phyloP scores from a whole-genome alignment of 2,329 filamentous ascomycete species.

The Dendryphion nanum region DNA sequence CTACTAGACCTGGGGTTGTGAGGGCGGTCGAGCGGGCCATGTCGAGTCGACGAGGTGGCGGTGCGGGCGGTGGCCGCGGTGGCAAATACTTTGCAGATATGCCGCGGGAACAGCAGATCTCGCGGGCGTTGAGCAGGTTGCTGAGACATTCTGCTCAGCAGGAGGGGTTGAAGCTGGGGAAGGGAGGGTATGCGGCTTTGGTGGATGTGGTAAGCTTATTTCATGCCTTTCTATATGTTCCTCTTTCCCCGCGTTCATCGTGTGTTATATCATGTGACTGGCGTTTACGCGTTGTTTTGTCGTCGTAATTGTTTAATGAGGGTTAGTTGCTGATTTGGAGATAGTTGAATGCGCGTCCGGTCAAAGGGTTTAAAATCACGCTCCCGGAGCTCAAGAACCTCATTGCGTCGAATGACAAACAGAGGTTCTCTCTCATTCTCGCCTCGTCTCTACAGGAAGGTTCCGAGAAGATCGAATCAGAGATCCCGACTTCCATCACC shows the following conservation, averaged over 20 bases:
- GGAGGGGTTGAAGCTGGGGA: constrained; percentile 58
- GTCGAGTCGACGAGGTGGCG: constrained; percentile 22
- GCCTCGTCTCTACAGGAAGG: constrained; percentile 24
- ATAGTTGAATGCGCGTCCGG: constrained; percentile 55
- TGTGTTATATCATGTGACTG: not conserved
- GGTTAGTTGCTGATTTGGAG: no score
- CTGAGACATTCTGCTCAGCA: constrained; percentile 61
- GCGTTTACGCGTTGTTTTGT: not conserved
- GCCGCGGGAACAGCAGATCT: constrained; percentile 46
- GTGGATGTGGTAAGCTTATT: constrained; percentile 53
- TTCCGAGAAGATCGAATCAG: constrained; percentile 8
- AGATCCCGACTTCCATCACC: constrained; percentile 10
- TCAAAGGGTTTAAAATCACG: constrained; percentile 70
- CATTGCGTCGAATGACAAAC: constrained; percentile 79
- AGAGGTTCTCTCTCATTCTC: constrained; percentile 79
- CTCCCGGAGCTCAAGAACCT: constrained; percentile 69
- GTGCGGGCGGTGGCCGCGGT: constrained; percentile 25
- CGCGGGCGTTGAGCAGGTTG: constrained; percentile 53
- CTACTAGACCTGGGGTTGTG: no score
- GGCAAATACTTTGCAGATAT: constrained; percentile 37
- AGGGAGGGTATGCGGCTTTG: constrained; percentile 61
- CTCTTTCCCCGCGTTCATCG: no score
- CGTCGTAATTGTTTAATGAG: no score
- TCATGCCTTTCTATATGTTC: no score
- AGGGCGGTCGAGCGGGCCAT: no score